Evolutionary conservation across 768 basidiomycete species (phyloP).

Genomic region (Agrocybe chaxingu): DNA sequence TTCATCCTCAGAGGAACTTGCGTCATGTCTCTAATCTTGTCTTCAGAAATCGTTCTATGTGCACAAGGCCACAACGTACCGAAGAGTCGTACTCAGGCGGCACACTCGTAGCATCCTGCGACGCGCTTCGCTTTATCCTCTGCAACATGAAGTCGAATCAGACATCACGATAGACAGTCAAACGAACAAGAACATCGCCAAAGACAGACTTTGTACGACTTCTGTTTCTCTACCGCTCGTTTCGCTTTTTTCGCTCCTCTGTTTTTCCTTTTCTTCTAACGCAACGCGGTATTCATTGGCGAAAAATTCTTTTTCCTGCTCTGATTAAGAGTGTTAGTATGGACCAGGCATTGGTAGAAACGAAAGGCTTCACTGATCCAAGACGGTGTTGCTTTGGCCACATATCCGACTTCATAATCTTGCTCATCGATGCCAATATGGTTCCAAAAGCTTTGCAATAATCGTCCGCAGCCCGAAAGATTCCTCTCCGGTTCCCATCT

Average conservation of each 20-base stretch:
- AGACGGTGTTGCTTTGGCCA: constrained; percentile 33
- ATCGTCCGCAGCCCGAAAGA: constrained; percentile 51
- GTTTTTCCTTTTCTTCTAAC: constrained; percentile 9
- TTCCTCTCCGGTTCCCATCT: constrained; percentile 74
- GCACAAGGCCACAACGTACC: no score
- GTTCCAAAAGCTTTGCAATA: constrained; percentile 63
- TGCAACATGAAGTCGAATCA: neutral
- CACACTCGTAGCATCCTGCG: no score
- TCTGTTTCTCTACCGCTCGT: neutral
- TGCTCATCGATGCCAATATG: constrained; percentile 55
- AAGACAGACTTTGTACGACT: neutral
- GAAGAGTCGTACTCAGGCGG: no score
- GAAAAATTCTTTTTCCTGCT: constrained; percentile 36
- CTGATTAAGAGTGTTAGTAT: constrained; percentile 15
- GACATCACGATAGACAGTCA: constrained; percentile 2
- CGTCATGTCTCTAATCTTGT: no score
- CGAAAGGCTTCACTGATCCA: constrained; percentile 55
- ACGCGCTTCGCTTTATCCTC: neutral
- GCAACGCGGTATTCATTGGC: constrained; percentile 23
- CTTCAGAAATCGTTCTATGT: no score
- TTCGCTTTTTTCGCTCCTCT: constrained; percentile 9
- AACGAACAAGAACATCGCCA: neutral
- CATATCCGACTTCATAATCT: constrained; percentile 49
- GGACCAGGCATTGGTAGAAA: constrained; percentile 2
- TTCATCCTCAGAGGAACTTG: constrained; percentile 11